Evolutionary conservation across 345 rosid species (phyloP).

Genomic region (Heritiera fomes): DNA sequence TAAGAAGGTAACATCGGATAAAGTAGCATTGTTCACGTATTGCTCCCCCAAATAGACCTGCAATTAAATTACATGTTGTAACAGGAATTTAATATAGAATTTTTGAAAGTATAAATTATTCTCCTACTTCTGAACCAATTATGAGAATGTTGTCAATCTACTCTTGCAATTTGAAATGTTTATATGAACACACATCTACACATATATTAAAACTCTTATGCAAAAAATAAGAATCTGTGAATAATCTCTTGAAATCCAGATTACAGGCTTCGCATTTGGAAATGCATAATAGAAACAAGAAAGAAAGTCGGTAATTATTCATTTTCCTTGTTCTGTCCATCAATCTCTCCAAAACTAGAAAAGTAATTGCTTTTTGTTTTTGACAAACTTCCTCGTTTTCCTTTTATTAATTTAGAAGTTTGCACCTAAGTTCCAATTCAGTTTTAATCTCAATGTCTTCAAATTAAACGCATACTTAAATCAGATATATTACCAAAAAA

Average conservation of each 20-base stretch:
- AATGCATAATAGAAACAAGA: neutral
- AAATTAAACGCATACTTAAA: neutral
- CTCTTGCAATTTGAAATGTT: neutral
- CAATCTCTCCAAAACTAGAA: neutral
- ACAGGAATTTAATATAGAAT: constrained; percentile 13
- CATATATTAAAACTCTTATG: neutral
- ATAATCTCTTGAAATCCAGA: neutral
- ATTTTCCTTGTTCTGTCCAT: neutral
- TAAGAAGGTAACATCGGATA: constrained; percentile 94
- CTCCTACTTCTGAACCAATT: neutral
- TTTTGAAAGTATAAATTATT: neutral
- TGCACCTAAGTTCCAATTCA: neutral
- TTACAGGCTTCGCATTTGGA: neutral
- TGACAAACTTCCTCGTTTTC: neutral
- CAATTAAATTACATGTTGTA: constrained; percentile 13
- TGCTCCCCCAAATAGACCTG: constrained; percentile 98
- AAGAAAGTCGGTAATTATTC: neutral
- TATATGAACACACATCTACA: neutral
- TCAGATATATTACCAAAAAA: neutral
- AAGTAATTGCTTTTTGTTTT: neutral
- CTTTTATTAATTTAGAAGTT: neutral
- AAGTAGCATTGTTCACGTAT: constrained; percentile 81
- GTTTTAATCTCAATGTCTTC: neutral
- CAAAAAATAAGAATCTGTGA: neutral
- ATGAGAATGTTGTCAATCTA: constrained; percentile 3